Conservation (phyloP, 768 basidiomycete genomes). For the Piloderma croceum region DNA sequence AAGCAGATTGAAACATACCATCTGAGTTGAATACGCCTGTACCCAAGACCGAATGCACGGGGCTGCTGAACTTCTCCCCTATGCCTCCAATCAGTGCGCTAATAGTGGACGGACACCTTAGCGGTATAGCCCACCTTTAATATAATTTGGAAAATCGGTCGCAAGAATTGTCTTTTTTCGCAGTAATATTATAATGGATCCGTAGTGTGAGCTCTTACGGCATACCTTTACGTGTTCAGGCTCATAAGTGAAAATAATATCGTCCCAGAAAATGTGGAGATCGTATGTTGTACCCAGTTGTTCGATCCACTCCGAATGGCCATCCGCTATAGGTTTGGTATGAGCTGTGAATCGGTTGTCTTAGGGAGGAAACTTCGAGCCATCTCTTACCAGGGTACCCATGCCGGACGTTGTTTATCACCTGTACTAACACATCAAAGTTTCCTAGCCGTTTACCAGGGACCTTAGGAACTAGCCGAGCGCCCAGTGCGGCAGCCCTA, state of each 20-base stretch:
- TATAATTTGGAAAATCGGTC: slow-evolving; percentile 37
- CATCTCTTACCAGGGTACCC: slow-evolving; percentile 32
- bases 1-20: slow-evolving; percentile 31
- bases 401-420: slow-evolving; percentile 14
- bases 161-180: slow-evolving; percentile 32
- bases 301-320: slow-evolving; percentile 18
- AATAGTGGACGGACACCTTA: background rate
- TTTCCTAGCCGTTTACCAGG: slow-evolving; percentile 30
- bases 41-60: slow-evolving; percentile 43
- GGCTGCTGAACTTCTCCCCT: slow-evolving; percentile 30
- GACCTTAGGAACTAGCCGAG: slow-evolving; percentile 25
- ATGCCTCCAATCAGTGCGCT: background rate
- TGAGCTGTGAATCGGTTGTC: background rate
- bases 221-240: slow-evolving; percentile 21
- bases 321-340: slow-evolving; percentile 15
- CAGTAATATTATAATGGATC: background rate
- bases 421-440: slow-evolving; percentile 25
- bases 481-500: slow-evolving; percentile 19
- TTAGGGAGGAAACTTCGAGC: background rate
- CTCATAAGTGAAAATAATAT: too few species aligned
- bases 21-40: slow-evolving; percentile 55
- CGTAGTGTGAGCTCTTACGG: slow-evolving; percentile 22
- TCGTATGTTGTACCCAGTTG: slow-evolving; percentile 14
- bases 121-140: slow-evolving; percentile 36
- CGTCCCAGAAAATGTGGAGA: slow-evolving; percentile 6